Percentiles rank a stretch among this genome's conserved stretches.
Conservation (phyloP, 2,329 filamentous ascomycete genomes). For the Stachybotrys chartarum region DNA sequence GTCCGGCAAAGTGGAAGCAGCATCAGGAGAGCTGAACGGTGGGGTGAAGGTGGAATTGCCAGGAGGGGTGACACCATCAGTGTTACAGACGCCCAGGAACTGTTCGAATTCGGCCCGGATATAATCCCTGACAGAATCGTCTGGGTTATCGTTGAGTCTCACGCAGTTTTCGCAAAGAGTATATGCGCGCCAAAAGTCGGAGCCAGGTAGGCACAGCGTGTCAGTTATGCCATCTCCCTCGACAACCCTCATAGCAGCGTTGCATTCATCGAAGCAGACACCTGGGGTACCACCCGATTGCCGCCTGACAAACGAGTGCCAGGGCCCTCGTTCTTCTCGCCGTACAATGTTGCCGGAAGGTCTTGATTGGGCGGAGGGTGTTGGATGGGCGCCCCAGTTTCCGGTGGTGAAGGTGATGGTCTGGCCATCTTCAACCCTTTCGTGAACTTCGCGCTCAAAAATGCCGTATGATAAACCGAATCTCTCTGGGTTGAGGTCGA, state of each 20-base stretch:
- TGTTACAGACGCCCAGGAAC: slow-evolving; percentile 38
- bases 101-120: slow-evolving; percentile 32
- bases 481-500: slow-evolving; percentile 51
- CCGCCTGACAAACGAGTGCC: slow-evolving; percentile 1
- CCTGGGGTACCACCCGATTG: slow-evolving; percentile 25
- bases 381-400: slow-evolving; percentile 46
- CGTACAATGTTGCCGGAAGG: slow-evolving; percentile 11
- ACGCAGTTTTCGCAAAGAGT: slow-evolving; percentile 37
- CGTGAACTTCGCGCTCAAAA: slow-evolving; percentile 39
- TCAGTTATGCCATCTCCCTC: slow-evolving; percentile 38
- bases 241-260: slow-evolving; percentile 39
- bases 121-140: slow-evolving; percentile 21
- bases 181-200: slow-evolving; percentile 32
- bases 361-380: slow-evolving; percentile 27
- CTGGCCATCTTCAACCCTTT: slow-evolving; percentile 26
- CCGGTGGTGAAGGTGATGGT: slow-evolving; percentile 44
- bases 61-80: background rate
- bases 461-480: slow-evolving; percentile 60
- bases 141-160: slow-evolving; percentile 8
- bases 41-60: slow-evolving; percentile 10
- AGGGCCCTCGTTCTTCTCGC: background rate
- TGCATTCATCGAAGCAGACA: slow-evolving; percentile 46
- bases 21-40: background rate
- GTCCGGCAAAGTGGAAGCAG: slow-evolving; percentile 11
- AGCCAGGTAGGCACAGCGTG: slow-evolving; percentile 34